Evolutionary conservation across 2,329 filamentous ascomycete species (phyloP), one percentile per base, ranked within the genome.

Genomic region (Fusarium torreyae): DNA sequence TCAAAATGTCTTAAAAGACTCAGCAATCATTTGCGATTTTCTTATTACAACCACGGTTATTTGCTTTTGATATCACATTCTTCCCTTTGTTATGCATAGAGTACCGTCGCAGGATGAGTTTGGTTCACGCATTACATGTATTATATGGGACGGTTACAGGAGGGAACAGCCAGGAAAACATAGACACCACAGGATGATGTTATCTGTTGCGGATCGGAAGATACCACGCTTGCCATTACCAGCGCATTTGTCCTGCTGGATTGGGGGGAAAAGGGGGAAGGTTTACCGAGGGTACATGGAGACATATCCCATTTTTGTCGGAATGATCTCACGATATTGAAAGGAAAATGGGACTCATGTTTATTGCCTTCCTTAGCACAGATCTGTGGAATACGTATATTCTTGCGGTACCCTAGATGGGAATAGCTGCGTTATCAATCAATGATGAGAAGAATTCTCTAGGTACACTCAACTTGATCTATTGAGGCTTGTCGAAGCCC

Each of bases 71-170:
- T 33, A 51, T 39, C 46, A 56, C 42, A 20, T 45, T 13, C 26
- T 70, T 72, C 58, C 51, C 48, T 72, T 72, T 71, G 66, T 71
- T 43, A 33, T 46, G 46, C 45, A 66, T 71, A 74, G 60, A 72
- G 46, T 26, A 51, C 33, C 45, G 26, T 57, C 24, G 33, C 51
- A 57, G 43, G 45, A 51, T 50, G 53, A 46, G 42, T 54, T 58
- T 45, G 43, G 43, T 63, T 63, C 31, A 69, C 53, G 62, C 58
- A 55, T 72, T 64, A 44, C 39, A 72, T 75, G 70, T 66, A 70
- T 71, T 51, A 71, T 74, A 72, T 44, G 52, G 52, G 49, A 52
- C 40, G 57, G 40, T 5, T 20, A 55, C 17, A 15, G 17, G 49
- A 63, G 38, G 34, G 33, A 55, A 59, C 9, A 50, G 53, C 38